Evolutionary conservation across 2,329 filamentous ascomycete species (phyloP), one percentile per base, ranked within the genome.

Genomic region (Spiromastix sp.): DNA sequence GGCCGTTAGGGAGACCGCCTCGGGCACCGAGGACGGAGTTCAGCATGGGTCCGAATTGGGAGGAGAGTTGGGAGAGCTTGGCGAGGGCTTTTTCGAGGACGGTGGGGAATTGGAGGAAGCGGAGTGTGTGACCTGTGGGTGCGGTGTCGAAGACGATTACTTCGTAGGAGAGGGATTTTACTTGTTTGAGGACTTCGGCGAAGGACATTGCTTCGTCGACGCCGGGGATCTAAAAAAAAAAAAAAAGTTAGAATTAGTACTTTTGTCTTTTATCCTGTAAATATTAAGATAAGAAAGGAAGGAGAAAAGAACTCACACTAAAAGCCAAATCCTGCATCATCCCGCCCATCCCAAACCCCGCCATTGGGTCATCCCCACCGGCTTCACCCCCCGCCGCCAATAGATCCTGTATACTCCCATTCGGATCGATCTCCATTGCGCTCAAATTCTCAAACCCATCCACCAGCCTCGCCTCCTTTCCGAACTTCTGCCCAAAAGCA

Each of bases 151-250:
- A 98, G 61, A 98, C 85, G 66, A 98, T 96, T 54, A 89, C 85
- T 62, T 96, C 91, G 74, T 98, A 98, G 32, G 86, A 93, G 57
- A 96, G 82, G 26, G 85, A 93, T 67, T 96, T 96, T 67, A 98
- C 91, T 65, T 98, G 91, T 66, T 98, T 98, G 54, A 98, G 74
- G 45, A 98, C 91, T 68, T 98, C 91, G 59, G 91, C 91, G 57
- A 98, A 98, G 38, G 87, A 95, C 91, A 98, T 98, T 60, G 91
- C 91, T 64, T 98, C 91, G 59, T 98, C 91, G 43, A 98, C 93
- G 64, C 91, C 91, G 12, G 91, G 91, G 43, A 98, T 98, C 85
- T 93, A 49, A 8, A n/a, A n/a, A 22, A 11, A 35, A n/a, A n/a
- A n/a, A n/a, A 48, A 28, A 43, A 32, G 15, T 32, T 21, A 22